These are phyloP conservation scores for Purpureocillium lavendulum DNA, from an alignment of 2,329 filamentous ascomycete genomes.

Conservation along the genomic window DNA sequence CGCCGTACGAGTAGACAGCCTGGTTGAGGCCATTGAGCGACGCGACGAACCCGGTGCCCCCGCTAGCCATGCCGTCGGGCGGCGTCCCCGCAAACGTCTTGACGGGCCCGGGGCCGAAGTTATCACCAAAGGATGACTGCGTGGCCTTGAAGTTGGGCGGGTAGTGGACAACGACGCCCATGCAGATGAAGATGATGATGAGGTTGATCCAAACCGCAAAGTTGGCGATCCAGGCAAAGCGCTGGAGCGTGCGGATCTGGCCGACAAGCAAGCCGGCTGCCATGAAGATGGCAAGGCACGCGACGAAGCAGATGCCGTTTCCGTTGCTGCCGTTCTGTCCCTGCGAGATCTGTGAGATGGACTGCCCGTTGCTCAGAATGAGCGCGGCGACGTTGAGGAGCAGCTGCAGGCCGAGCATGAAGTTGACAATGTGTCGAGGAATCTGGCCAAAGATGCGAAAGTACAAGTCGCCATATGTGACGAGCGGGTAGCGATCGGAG, in stretches of 20 bases:
- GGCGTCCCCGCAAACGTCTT: slow-evolving; percentile 24
- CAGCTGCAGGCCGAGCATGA: slow-evolving; percentile 36
- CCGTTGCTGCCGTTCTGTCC: slow-evolving; percentile 5
- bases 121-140: slow-evolving; percentile 16
- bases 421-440: slow-evolving; percentile 35
- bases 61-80: slow-evolving; percentile 29
- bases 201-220: slow-evolving; percentile 49
- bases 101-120: slow-evolving; percentile 18
- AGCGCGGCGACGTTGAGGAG: slow-evolving; percentile 42
- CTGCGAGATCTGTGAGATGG: slow-evolving; percentile 43
- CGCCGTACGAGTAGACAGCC: slow-evolving; percentile 48
- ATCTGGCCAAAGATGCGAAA: slow-evolving; percentile 36
- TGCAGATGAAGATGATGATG: slow-evolving; percentile 40
- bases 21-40: slow-evolving; percentile 5
- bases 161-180: slow-evolving; percentile 40
- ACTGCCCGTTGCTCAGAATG: slow-evolving; percentile 43
- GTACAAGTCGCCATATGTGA: slow-evolving; percentile 36
- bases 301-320: slow-evolving; percentile 40
- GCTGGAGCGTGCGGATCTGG: slow-evolving; percentile 45
- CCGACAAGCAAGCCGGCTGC: slow-evolving; percentile 42
- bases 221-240: slow-evolving; percentile 46
- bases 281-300: slow-evolving; percentile 41
- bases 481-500: slow-evolving; percentile 34
- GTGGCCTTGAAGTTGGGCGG: slow-evolving; percentile 36
- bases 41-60: slow-evolving; percentile 17